These are phyloP conservation scores for Tetratostichococcus sp. DNA, from an alignment of 139 green algal species.

Conservation along the genomic window DNA sequence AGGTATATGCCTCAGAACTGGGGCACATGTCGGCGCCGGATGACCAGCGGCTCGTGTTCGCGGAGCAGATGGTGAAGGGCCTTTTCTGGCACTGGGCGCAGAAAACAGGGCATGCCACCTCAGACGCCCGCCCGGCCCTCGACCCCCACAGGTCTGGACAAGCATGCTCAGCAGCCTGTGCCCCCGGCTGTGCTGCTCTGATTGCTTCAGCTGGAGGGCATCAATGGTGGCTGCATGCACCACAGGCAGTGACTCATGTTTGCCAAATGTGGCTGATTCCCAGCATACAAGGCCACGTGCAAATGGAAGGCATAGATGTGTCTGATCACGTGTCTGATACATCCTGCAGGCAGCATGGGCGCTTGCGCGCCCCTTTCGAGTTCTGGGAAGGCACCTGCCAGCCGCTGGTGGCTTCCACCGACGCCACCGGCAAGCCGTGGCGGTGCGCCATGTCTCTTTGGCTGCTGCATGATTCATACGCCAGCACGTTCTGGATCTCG, in stretches of 20 bases:
- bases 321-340: too few relatives aligned
- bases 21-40: conserved; percentile 27
- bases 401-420: background rate
- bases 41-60: conserved; percentile 57
- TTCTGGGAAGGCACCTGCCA: conserved; percentile 12
- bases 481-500: too few relatives aligned
- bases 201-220: too few relatives aligned
- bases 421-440: conserved; percentile 23
- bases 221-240: too few relatives aligned
- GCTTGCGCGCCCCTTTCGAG: background rate
- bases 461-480: too few relatives aligned
- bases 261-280: too few relatives aligned
- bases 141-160: background rate
- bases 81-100: conserved; percentile 47
- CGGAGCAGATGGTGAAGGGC: conserved; percentile 54
- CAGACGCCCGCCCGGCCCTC: background rate
- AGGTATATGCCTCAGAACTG: conserved; percentile 59
- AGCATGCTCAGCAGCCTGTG: too few relatives aligned
- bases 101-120: background rate
- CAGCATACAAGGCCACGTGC: too few relatives aligned
- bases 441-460: background rate
- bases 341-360: background rate
- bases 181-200: too few relatives aligned
- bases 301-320: too few relatives aligned
- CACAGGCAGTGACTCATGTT: too few relatives aligned